Percentiles rank a stretch among this genome's conserved stretches.
phyloP scores from a whole-genome alignment of 164 flowering plant species.

The Vitis vinifera region ASM3070453v1 NC_081808.1:6366501-6367000 shows the following conservation, averaged over 20 bases:
- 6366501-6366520: background rate
- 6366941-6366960: constrained; percentile 5
- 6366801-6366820: no score
- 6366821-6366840: no score
- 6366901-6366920: no score
- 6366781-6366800: no score
- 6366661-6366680: constrained; percentile 51
- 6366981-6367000: constrained; percentile 42
- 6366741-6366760: no score
- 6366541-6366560: constrained; percentile 52
- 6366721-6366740: no score
- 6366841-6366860: no score
- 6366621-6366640: constrained; percentile 43
- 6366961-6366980: constrained; percentile 53
- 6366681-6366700: constrained; percentile 22
- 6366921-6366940: no score
- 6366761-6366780: no score
- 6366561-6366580: constrained; percentile 30
- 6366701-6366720: no score
- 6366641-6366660: constrained; percentile 34
- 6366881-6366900: no score
- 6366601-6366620: constrained; percentile 46
- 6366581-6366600: constrained; percentile 24
- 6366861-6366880: no score
- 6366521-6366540: constrained; percentile 25